phyloP scores from a whole-genome alignment of 495 filamentous ascomycete genomes.

The Lophium mytilinum region DNA sequence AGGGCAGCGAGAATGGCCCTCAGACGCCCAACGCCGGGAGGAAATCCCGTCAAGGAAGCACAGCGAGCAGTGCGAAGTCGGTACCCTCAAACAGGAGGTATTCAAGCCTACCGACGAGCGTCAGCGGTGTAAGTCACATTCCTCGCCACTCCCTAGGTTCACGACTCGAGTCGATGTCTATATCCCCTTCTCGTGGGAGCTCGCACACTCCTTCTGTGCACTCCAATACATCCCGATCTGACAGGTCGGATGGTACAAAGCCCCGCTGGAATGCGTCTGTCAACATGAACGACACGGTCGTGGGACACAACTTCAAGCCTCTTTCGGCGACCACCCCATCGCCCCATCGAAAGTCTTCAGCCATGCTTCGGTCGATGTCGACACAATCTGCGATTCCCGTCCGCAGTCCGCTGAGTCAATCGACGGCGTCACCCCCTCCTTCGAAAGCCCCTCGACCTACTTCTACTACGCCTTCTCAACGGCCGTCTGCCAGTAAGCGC shows the following conservation, averaged over 20 bases:
- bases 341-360: constrained; percentile 37
- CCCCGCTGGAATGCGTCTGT: constrained; percentile 75
- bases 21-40: constrained; percentile 14
- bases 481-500: constrained; percentile 5
- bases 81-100: constrained; percentile 18
- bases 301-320: constrained; percentile 63
- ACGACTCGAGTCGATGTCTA: constrained; percentile 22
- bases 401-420: constrained; percentile 17
- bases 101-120: constrained; percentile 24
- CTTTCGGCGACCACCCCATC: constrained; percentile 54
- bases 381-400: constrained; percentile 23
- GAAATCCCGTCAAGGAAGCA: constrained; percentile 26
- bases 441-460: constrained; percentile 1
- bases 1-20: constrained; percentile 28
- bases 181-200: constrained; percentile 26
- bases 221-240: constrained; percentile 15
- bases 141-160: constrained; percentile 32
- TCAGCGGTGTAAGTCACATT: constrained; percentile 33
- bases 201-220: constrained; percentile 15
- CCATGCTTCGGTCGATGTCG: constrained; percentile 17
- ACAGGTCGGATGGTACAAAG: constrained; percentile 40
- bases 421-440: constrained; percentile 12
- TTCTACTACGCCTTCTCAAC: constrained; percentile 19
- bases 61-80: constrained; percentile 13
- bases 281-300: constrained; percentile 59